Percentiles rank a stretch among this genome's conserved stretches.
Evolutionary conservation across 176 grass and related monocot species (phyloP).

Genomic region (Carex parvula): DNA sequence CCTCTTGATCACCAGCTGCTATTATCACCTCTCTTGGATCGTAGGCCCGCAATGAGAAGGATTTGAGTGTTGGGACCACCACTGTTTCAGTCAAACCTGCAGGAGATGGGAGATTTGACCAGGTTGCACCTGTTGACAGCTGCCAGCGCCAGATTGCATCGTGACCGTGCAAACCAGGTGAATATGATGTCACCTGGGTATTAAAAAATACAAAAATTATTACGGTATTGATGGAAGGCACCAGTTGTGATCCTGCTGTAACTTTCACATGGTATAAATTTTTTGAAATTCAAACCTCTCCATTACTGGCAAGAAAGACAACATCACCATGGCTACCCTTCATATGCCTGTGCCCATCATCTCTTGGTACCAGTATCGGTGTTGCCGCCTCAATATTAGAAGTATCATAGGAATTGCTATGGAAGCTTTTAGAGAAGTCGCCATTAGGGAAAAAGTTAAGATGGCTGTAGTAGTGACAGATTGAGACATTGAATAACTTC

Average conservation of each 20-base stretch:
- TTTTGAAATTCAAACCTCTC: slow-evolving; percentile 55
- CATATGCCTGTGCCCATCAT: slow-evolving; percentile 90
- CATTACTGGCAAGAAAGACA: slow-evolving; percentile 78
- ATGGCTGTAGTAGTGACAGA: slow-evolving; percentile 88
- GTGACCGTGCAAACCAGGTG: slow-evolving; percentile 64
- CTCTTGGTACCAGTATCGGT: slow-evolving; percentile 62
- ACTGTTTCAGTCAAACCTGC: slow-evolving; percentile 80
- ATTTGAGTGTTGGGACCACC: slow-evolving; percentile 82
- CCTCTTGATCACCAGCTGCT: slow-evolving; percentile 70
- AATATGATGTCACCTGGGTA: slow-evolving; percentile 76
- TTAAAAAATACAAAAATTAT: background rate
- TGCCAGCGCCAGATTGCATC: slow-evolving; percentile 91
- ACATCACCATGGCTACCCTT: slow-evolving; percentile 92
- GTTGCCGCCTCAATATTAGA: slow-evolving; percentile 76
- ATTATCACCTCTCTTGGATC: slow-evolving; percentile 65
- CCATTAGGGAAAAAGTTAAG: slow-evolving; percentile 80
- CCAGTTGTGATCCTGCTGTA: background rate
- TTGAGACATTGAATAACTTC: slow-evolving; percentile 90
- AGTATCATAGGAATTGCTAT: slow-evolving; percentile 56
- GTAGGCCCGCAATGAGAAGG: slow-evolving; percentile 49
- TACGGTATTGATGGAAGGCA: background rate
- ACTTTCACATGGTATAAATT: background rate
- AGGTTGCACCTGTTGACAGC: slow-evolving; percentile 75
- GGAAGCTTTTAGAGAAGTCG: slow-evolving; percentile 84
- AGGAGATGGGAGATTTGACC: slow-evolving; percentile 94